Conservation (phyloP, 208 protist species). For the Leishmania mexicana region DNA sequence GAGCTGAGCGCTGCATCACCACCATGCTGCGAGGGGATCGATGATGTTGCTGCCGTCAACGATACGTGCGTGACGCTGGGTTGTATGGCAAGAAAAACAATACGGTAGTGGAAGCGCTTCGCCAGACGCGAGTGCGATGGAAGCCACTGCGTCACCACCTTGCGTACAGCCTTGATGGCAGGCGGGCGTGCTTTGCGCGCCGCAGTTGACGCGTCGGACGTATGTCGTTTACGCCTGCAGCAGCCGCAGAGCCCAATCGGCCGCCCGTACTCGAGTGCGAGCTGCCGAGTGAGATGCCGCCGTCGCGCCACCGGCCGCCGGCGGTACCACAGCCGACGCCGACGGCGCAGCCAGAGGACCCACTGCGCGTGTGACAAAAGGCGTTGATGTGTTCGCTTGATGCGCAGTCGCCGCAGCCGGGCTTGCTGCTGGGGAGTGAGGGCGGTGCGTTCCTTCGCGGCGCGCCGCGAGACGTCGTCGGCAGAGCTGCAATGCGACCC, state of each 20-base stretch:
- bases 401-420: constrained; percentile 22
- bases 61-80: constrained; percentile 5
- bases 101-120: constrained; percentile 45
- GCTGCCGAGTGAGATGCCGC: constrained; percentile 13
- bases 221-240: background rate
- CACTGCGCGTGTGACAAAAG: constrained; percentile 45
- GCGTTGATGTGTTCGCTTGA: constrained; percentile 42
- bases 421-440: constrained; percentile 15
- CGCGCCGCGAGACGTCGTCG: background rate
- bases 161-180: background rate
- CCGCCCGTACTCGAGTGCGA: constrained; percentile 29
- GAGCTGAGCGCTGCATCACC: background rate
- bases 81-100: constrained; percentile 16
- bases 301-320: constrained; percentile 28
- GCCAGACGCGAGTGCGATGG: constrained; percentile 54
- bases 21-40: background rate
- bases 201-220: background rate
- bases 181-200: background rate
- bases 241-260: constrained; percentile 34
- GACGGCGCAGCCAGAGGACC: constrained; percentile 45
- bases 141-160: constrained; percentile 42
- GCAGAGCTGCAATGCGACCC: background rate
- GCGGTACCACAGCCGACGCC: constrained; percentile 46
- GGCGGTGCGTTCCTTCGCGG: background rate
- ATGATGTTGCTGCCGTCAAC: background rate